Conservation (phyloP, 352 stramenopile genomes). For the Phytophthora colocasiae region DNA sequence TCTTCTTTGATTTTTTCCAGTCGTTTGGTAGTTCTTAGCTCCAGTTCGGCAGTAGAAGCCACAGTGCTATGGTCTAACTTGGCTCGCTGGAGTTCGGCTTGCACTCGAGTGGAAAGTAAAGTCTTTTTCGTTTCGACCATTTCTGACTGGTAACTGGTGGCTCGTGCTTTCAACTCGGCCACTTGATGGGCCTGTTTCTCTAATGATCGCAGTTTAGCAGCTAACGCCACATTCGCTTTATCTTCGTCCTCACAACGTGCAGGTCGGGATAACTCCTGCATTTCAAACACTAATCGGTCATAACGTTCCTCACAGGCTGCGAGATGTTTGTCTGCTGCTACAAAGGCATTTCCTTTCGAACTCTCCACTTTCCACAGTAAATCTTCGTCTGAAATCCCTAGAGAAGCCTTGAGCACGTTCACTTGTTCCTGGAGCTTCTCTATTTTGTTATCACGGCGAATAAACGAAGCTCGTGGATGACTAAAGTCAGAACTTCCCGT, state of each 20-base stretch:
- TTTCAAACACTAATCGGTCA: conserved; percentile 71
- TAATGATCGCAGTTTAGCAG: conserved; percentile 53
- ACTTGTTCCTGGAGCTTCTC: conserved; percentile 77
- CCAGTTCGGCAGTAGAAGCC: conserved; percentile 3
- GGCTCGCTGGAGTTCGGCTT: conserved; percentile 50
- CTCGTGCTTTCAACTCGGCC: conserved; percentile 46
- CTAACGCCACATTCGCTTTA: conserved; percentile 55
- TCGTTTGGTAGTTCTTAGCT: conserved; percentile 20
- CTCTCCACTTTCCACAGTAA: conserved; percentile 84
- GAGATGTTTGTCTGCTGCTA: conserved; percentile 63
- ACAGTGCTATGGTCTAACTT: conserved; percentile 17
- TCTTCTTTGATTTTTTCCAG: conserved; percentile 51
- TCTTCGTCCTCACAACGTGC: conserved; percentile 51
- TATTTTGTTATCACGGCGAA: conserved; percentile 63
- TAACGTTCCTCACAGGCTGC: conserved; percentile 70
- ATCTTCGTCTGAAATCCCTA: conserved; percentile 81
- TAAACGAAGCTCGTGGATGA: conserved; percentile 36
- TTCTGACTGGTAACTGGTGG: conserved; percentile 45
- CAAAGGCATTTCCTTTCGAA: conserved; percentile 74
- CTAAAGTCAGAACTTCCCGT: not conserved
- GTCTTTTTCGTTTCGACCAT: conserved; percentile 51
- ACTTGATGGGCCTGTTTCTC: conserved; percentile 47
- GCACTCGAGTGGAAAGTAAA: conserved; percentile 48
- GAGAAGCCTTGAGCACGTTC: conserved; percentile 72
- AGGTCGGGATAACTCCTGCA: conserved; percentile 59